Base-by-base conservation (phyloP, 306 rosid species). In the Lagenaria siceraria region DNA sequence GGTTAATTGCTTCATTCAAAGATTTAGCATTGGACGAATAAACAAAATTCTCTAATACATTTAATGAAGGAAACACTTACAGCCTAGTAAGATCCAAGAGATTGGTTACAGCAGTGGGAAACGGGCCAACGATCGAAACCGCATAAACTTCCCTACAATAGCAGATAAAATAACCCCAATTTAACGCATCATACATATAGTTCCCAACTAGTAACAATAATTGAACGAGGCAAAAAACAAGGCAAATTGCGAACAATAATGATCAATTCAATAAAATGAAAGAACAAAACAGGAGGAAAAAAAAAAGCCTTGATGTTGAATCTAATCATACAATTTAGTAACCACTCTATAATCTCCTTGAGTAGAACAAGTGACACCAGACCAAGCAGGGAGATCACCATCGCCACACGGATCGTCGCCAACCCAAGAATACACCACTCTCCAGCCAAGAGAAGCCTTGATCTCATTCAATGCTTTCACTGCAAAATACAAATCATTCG, bases 361-460 rank as follows among this genome's bases (percentile, higher is more conserved):
- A 78, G 96, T 90, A 78, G 98, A 89, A 82, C 99, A 96, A 17
- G 99, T 96, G 78, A 96, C 98, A 53, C 98, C 99, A 54, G 98
- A 96, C 99, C 99, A 92, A 2, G 99, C 87, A 63, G 99, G 98
- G 48, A 92, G 88, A 87, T 89, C 99, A 15, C 97, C 99, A 78
- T 96, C 98, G 17, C 99, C 98, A 78, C 99, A 96, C 1, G 98
- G 99, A 62, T 96, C 99, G 79, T 96, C 99, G 18, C 98, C 99
- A 72, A 96, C 98, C 99, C 99, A 96, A 0, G 98, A 96, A 83
- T 96, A 96, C 75, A 92, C 99, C 77, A 96, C 99, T 80, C 99
- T 90, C 99, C 99, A 96, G 3, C 98, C 99, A 31, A 96, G 88
- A 9, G 99, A 96, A 5, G 99, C 99, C 88, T 96, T 92, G 81